These are phyloP conservation scores for Tulasnella sp. DNA, from an alignment of 768 basidiomycete genomes.

Conservation along the genomic window DNA sequence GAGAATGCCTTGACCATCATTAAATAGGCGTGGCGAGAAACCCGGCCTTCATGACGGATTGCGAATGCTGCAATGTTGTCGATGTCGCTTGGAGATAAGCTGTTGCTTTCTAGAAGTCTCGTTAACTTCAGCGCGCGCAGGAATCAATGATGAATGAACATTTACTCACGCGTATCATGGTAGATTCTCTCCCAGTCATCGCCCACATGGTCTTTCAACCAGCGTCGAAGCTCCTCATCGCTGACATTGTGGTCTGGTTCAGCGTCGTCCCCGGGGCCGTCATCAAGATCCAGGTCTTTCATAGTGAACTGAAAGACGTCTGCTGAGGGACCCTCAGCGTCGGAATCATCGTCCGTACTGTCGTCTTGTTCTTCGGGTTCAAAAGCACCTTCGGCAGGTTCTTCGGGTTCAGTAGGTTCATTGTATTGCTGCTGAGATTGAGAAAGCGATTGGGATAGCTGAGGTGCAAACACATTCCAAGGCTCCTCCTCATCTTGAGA, in stretches of 20 bases:
- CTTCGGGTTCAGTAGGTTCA: no score
- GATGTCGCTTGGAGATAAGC: slow-evolving; percentile 1
- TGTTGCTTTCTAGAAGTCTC: background rate
- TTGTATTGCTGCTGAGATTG: background rate
- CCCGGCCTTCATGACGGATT: background rate
- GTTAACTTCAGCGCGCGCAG: background rate
- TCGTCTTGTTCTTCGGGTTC: background rate
- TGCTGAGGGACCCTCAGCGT: background rate
- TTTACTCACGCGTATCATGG: background rate
- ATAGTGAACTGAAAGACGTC: background rate
- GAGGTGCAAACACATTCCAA: background rate
- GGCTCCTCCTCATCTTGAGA: background rate
- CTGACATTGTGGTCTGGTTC: background rate
- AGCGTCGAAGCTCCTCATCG: background rate
- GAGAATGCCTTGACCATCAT: slow-evolving; percentile 2
- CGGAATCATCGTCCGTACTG: background rate
- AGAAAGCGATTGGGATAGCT: background rate
- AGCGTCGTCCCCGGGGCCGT: background rate
- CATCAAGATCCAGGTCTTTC: background rate
- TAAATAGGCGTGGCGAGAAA: background rate
- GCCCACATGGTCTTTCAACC: background rate
- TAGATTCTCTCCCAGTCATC: background rate
- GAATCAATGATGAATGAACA: background rate
- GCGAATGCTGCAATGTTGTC: slow-evolving; percentile 11
- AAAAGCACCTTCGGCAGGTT: background rate